Conservation (phyloP, 306 rosid species). For the Begonia loranthoides region DNA sequence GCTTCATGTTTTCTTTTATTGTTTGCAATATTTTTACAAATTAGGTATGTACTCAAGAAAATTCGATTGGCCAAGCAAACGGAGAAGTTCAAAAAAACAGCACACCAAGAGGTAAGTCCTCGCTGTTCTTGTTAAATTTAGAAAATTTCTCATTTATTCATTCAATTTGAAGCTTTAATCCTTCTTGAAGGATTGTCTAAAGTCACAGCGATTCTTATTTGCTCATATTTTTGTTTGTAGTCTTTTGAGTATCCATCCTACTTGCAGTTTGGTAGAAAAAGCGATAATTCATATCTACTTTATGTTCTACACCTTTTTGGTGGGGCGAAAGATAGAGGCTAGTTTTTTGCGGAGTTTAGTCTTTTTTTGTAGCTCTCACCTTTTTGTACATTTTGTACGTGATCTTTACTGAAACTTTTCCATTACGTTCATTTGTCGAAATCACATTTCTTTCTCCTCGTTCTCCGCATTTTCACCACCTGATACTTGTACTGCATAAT, state of each 20-base stretch:
- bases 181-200: not conserved
- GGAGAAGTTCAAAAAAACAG: constrained; percentile 74
- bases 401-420: no score
- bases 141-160: not conserved
- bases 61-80: constrained; percentile 69
- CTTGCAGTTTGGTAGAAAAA: not conserved
- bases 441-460: no score
- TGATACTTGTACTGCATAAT: no score
- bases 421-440: no score
- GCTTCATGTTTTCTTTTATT: constrained; percentile 1
- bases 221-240: not conserved
- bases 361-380: no score
- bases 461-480: no score
- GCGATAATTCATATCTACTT: not conserved
- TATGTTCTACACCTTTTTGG: no score
- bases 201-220: not conserved
- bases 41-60: constrained; percentile 85
- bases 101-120: constrained; percentile 70
- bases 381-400: no score
- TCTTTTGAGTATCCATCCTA: not conserved
- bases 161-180: not conserved
- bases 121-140: not conserved
- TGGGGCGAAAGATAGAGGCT: no score
- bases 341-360: no score
- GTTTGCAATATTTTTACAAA: not conserved